Evolutionary conservation across 371 early-diverging fungal genomes (phyloP).

Genomic region (Mucor irregularis): DNA sequence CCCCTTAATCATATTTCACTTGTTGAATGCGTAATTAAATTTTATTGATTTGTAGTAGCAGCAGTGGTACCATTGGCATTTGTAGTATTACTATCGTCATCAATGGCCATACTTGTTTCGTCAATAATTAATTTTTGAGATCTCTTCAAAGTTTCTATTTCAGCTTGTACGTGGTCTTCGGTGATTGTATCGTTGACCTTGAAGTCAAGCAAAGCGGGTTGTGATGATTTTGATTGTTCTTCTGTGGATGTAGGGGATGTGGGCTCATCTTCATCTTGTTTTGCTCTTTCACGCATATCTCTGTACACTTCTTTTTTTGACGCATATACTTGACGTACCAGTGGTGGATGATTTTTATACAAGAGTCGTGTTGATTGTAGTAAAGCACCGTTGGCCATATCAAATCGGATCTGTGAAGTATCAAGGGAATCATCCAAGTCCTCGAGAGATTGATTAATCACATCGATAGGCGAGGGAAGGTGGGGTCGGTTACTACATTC

Average conservation of each 20-base stretch:
- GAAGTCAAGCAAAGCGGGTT: constrained; percentile 3
- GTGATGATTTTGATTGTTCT: neutral
- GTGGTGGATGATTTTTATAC: constrained; percentile 25
- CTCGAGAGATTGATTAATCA: constrained; percentile 27
- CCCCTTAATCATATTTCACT: constrained; percentile 1
- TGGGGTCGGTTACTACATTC: constrained; percentile 22
- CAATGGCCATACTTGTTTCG: neutral
- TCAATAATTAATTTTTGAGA: constrained; percentile 23
- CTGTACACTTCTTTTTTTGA: constrained; percentile 39
- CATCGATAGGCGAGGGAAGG: constrained; percentile 26
- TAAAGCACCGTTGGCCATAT: constrained; percentile 41
- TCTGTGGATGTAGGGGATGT: neutral
- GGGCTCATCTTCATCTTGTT: constrained; percentile 10
- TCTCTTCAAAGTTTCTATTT: constrained; percentile 30
- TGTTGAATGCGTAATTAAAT: too few relatives aligned
- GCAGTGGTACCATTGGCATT: neutral
- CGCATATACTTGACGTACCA: constrained; percentile 35
- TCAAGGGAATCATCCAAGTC: constrained; percentile 30
- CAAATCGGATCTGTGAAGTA: constrained; percentile 26
- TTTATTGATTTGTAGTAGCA: neutral
- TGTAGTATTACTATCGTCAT: neutral
- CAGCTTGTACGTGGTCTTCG: constrained; percentile 39
- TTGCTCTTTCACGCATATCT: constrained; percentile 16
- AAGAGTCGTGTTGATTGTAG: constrained; percentile 40
- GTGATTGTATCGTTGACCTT: constrained; percentile 23